phyloP scores from a whole-genome alignment of 257 asterid genomes.

The Solanum habrochaites region DNA sequence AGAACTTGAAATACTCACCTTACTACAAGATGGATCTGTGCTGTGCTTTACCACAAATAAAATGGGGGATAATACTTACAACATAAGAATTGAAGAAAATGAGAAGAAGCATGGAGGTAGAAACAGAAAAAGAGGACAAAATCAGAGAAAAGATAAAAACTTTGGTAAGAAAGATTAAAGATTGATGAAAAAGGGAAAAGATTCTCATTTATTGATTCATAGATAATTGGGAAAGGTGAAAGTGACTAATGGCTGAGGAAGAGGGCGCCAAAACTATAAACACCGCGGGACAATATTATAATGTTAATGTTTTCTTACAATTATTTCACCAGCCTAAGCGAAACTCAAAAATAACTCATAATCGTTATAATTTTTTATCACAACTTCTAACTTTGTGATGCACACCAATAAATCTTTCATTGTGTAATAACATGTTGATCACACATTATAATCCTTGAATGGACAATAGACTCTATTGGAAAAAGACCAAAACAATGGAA shows the following conservation, averaged over 20 bases:
- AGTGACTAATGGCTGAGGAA: neutral
- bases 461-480: neutral
- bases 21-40: neutral
- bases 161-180: neutral
- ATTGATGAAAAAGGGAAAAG: neutral
- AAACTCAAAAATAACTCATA: neutral
- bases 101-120: neutral
- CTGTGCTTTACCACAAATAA: neutral
- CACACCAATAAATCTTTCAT: accelerated
- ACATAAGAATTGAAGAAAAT: neutral
- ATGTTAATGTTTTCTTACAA: neutral
- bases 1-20: neutral
- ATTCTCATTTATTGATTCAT: neutral
- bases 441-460: too few relatives aligned
- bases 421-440: accelerated
- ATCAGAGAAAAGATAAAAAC: neutral
- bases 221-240: neutral
- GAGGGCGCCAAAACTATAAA: neutral
- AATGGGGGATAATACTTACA: neutral
- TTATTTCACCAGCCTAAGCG: neutral
- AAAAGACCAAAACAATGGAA: neutral
- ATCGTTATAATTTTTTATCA: neutral
- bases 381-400: accelerated
- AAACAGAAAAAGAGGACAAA: neutral
- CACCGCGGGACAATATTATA: neutral